Percentiles rank a stretch among this genome's conserved stretches.
Conservation (phyloP, 2,329 filamentous ascomycete genomes). For the Verticillium nubilum region DNA sequence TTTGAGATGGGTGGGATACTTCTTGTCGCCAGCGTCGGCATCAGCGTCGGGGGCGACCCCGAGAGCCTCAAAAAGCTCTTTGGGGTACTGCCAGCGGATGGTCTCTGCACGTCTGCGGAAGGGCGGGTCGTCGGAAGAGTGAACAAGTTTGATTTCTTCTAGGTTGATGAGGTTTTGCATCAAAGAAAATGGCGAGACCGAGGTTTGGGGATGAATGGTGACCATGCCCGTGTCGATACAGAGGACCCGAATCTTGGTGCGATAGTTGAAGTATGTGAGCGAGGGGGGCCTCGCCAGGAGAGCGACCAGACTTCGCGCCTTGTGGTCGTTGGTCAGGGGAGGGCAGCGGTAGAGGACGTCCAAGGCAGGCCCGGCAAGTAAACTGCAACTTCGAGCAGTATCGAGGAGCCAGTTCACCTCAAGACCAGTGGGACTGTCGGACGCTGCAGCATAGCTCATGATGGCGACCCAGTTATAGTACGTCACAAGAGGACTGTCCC, state of each 20-base stretch:
- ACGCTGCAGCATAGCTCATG: conserved; percentile 60
- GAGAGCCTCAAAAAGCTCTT: conserved; percentile 60
- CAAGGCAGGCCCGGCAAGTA: conserved; percentile 67
- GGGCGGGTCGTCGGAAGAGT: conserved; percentile 62
- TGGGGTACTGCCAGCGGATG: conserved; percentile 65
- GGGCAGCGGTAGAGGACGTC: conserved; percentile 67
- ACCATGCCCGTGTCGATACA: conserved; percentile 66
- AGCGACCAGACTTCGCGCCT: conserved; percentile 37
- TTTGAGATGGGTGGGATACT: conserved; percentile 29
- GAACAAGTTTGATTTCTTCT: conserved; percentile 65
- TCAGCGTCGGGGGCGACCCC: conserved; percentile 39
- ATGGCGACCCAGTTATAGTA: conserved; percentile 66
- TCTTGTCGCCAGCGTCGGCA: conserved; percentile 23
- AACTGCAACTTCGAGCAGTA: conserved; percentile 56
- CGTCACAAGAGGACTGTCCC: conserved; percentile 33
- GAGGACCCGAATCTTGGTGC: conserved; percentile 64
- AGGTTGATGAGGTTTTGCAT: conserved; percentile 62
- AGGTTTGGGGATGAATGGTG: conserved; percentile 44
- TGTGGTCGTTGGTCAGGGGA: conserved; percentile 46
- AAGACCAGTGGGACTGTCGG: conserved; percentile 31
- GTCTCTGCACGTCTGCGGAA: conserved; percentile 52
- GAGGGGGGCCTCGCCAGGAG: conserved; percentile 50
- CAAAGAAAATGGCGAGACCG: conserved; percentile 36
- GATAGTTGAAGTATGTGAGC: conserved; percentile 55
- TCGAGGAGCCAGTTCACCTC: conserved; percentile 59